Conservation (phyloP, 345 rosid species). For the Euphorbia peplus region DNA sequence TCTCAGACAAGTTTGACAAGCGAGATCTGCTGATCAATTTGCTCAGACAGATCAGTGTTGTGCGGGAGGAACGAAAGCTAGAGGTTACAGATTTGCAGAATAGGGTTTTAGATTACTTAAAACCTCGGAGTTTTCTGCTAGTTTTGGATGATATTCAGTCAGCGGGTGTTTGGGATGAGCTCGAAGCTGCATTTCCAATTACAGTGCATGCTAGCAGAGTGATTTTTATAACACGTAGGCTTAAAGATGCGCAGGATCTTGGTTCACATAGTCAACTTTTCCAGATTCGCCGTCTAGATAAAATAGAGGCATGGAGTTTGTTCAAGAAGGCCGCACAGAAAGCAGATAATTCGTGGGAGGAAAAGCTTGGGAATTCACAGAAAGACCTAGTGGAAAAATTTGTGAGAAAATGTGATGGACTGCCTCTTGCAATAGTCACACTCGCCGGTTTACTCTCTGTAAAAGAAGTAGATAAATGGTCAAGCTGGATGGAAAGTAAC, state of each 20-base stretch:
- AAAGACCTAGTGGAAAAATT: too few species aligned
- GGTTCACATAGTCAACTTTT: background rate
- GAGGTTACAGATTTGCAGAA: background rate
- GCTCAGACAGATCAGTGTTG: background rate
- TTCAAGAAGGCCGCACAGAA: background rate
- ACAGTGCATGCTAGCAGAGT: background rate
- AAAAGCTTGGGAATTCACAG: too few species aligned
- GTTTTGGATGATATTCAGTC: background rate
- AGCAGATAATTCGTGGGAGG: too few species aligned
- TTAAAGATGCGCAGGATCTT: background rate
- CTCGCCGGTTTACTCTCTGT: background rate
- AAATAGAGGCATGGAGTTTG: background rate
- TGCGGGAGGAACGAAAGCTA: background rate
- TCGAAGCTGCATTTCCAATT: background rate
- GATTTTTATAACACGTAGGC: background rate
- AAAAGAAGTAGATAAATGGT: background rate
- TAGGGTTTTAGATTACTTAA: background rate
- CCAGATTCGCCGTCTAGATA: background rate
- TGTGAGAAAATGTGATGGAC: too few species aligned
- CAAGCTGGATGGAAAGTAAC: too few species aligned
- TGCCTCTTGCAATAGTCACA: conserved; percentile 1
- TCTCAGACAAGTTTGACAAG: background rate
- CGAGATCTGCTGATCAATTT: background rate
- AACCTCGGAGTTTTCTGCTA: background rate
- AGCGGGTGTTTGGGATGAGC: background rate